phyloP scores from a whole-genome alignment of 176 grass and related monocot genomes.

The Saccharum officinarum region DNA sequence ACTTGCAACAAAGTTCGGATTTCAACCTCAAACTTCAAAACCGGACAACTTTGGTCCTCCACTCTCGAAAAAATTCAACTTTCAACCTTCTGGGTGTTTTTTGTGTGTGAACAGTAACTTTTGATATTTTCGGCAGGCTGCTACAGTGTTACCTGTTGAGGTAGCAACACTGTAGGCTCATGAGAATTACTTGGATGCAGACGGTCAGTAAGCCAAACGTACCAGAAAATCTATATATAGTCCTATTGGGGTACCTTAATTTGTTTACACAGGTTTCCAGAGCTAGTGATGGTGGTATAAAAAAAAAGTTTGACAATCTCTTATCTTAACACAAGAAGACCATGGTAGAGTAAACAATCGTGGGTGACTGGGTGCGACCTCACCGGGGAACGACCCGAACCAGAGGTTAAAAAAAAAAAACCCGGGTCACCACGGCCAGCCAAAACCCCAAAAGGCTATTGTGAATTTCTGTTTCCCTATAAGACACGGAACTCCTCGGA shows the following conservation, averaged over 20 bases:
- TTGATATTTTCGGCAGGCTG: too few species aligned
- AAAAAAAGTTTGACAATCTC: too few species aligned
- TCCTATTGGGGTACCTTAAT: not conserved
- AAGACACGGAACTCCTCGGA: constrained; percentile 1
- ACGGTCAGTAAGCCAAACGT: not conserved
- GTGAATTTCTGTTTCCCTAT: not conserved
- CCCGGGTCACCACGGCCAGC: constrained; percentile 6
- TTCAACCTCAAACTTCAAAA: too few species aligned
- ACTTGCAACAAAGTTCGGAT: too few species aligned
- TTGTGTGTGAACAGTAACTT: too few species aligned
- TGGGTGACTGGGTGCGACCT: constrained; percentile 1
- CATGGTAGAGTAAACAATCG: not conserved
- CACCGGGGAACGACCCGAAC: constrained; percentile 35
- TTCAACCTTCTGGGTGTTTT: too few species aligned
- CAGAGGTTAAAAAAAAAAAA: not conserved
- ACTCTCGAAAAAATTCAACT: too few species aligned
- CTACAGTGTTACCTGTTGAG: too few species aligned
- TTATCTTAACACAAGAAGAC: not conserved
- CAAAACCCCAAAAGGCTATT: constrained; percentile 13
- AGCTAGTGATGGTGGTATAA: not conserved
- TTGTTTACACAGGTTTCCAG: not conserved
- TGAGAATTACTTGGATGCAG: too few species aligned
- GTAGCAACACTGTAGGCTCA: too few species aligned
- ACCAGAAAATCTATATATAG: not conserved
- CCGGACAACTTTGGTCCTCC: too few species aligned